Conservation (phyloP, 1,139 yeast genomes). For the Barnettozyma hawaiiensis region DNA sequence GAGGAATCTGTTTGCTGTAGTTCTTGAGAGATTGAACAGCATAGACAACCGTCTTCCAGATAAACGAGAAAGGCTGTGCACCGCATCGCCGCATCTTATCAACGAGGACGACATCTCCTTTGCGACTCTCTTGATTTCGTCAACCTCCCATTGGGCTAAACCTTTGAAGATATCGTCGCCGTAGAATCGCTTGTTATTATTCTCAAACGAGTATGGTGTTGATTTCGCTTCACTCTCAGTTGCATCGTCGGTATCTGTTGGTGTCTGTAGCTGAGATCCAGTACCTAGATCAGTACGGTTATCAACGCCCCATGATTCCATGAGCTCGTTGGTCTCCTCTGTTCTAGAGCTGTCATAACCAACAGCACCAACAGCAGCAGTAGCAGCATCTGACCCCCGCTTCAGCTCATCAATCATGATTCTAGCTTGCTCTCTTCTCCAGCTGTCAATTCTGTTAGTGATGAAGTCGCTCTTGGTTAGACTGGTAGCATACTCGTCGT, state of each 20-base stretch:
- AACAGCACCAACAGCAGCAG: too few relatives aligned
- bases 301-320: conserved; percentile 28
- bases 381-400: conserved; percentile 12
- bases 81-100: conserved; percentile 13
- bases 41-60: conserved; percentile 20
- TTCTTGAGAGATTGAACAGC: conserved; percentile 17
- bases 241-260: conserved; percentile 6
- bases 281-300: conserved; percentile 13
- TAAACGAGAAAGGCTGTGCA: neutral
- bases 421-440: conserved; percentile 26
- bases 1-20: conserved; percentile 16
- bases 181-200: conserved; percentile 21
- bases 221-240: conserved; percentile 7
- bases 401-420: conserved; percentile 19
- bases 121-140: conserved; percentile 23
- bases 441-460: conserved; percentile 23
- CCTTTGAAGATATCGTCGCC: conserved; percentile 24
- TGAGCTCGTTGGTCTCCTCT: conserved; percentile 14
- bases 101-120: conserved; percentile 21
- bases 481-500: conserved; percentile 9
- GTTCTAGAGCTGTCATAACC: conserved; percentile 1
- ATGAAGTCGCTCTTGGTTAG: conserved; percentile 19
- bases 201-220: neutral
- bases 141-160: conserved; percentile 22
- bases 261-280: neutral